Conservation (phyloP, 371 early-diverging fungal genomes). For the Pancytospora philotis region DNA sequence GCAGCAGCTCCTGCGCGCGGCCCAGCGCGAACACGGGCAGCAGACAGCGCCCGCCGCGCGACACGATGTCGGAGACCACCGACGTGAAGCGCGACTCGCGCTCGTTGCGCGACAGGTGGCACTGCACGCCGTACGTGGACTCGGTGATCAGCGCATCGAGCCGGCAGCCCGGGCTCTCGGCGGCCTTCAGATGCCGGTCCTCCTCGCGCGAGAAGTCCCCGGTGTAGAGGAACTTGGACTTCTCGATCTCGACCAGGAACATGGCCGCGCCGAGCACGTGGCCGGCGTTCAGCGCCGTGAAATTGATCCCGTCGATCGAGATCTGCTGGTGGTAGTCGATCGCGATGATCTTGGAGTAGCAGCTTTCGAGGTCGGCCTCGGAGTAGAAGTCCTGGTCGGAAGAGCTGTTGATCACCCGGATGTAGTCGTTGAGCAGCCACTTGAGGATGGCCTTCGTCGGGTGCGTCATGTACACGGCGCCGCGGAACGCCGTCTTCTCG, state of each 20-base stretch:
- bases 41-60: conserved; percentile 85
- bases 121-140: conserved; percentile 94
- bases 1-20: conserved; percentile 88
- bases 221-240: conserved; percentile 86
- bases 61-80: conserved; percentile 77
- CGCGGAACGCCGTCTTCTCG: conserved; percentile 87
- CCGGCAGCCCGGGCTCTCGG: conserved; percentile 72
- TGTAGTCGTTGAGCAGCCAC: conserved; percentile 91
- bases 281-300: conserved; percentile 92
- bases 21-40: conserved; percentile 98
- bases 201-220: conserved; percentile 99
- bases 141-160: conserved; percentile 91
- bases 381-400: conserved; percentile 81
- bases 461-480: conserved; percentile 98
- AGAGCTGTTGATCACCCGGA: conserved; percentile 64
- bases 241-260: conserved; percentile 93
- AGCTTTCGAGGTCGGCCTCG: conserved; percentile 76
- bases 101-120: conserved; percentile 83
- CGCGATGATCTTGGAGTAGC: conserved; percentile 83
- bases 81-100: conserved; percentile 74
- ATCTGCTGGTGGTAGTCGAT: conserved; percentile 88
- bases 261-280: conserved; percentile 99
- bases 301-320: conserved; percentile 83
- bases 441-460: conserved; percentile 96
- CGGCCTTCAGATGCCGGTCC: conserved; percentile 96